Evolutionary conservation across 1,139 yeast species (phyloP).

Genomic region (Blastobotrys aristatus): DNA sequence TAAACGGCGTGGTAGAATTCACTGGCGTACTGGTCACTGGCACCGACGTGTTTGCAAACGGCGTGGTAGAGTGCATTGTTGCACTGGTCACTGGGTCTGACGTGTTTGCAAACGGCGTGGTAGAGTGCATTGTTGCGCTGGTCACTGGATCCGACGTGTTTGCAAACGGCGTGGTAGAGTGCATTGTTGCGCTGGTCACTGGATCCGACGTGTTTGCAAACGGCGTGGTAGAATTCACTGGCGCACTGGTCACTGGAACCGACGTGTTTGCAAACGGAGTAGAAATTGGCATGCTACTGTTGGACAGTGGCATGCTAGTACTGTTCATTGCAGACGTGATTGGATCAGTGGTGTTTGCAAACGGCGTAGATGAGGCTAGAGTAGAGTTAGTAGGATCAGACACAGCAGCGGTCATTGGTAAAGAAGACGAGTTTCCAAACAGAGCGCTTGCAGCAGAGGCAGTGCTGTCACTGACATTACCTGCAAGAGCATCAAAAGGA

Average conservation of each 20-base stretch:
- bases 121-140: not conserved
- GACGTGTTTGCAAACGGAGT: conserved; percentile 2
- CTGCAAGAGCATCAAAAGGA: no score
- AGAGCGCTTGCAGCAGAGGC: not conserved
- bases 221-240: not conserved
- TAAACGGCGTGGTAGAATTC: conserved; percentile 15
- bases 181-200: not conserved
- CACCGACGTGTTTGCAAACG: conserved; percentile 1
- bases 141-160: not conserved
- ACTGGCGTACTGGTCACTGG: not conserved
- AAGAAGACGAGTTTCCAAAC: not conserved
- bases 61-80: not conserved
- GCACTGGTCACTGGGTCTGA: conserved; percentile 1
- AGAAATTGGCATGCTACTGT: not conserved
- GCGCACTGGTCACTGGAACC: not conserved
- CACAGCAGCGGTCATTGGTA: not conserved
- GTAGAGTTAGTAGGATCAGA: not conserved
- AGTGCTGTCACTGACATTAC: no score
- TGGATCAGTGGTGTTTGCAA: not conserved
- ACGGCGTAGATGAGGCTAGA: not conserved
- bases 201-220: conserved; percentile 3
- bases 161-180: conserved; percentile 1
- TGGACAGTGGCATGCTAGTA: not conserved
- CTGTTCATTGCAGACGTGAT: conserved; percentile 1
- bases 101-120: not conserved